Percentiles rank a stretch among this genome's conserved stretches.
Conservation (phyloP, 768 basidiomycete species). For the Suillus subluteus region DNA sequence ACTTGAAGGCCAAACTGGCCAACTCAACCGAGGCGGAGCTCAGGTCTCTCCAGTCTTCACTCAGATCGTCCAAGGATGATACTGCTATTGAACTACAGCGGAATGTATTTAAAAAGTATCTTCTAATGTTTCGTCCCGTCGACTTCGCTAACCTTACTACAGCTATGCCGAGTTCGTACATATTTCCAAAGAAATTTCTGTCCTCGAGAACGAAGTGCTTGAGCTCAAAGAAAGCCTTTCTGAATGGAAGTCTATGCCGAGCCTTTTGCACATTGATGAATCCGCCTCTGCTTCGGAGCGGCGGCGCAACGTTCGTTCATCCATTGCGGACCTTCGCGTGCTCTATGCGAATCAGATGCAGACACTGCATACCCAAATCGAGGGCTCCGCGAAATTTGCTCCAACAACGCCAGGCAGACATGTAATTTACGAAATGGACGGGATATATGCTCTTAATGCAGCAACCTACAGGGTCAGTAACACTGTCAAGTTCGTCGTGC, state of each 20-base stretch:
- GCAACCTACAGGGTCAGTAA: conserved; percentile 95
- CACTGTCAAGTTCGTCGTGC: conserved; percentile 84
- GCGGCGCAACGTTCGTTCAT: conserved; percentile 76
- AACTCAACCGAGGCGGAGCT: conserved; percentile 87
- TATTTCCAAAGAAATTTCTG: conserved; percentile 96
- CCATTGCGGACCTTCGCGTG: conserved; percentile 92
- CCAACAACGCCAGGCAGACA: conserved; percentile 92
- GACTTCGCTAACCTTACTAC: conserved; percentile 18
- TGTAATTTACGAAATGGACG: conserved; percentile 83
- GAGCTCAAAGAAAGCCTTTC: conserved; percentile 93
- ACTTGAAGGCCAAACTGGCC: conserved; percentile 83
- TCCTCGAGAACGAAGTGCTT: conserved; percentile 96
- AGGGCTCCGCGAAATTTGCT: conserved; percentile 94
- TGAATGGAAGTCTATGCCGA: conserved; percentile 97
- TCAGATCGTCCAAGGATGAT: conserved; percentile 69
- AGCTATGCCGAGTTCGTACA: conserved; percentile 97
- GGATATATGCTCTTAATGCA: conserved; percentile 82
- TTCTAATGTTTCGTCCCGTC: not conserved
- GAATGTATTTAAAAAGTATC: conserved; percentile 94
- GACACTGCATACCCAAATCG: conserved; percentile 83
- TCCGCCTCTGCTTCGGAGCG: conserved; percentile 68
- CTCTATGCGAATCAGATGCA: conserved; percentile 97
- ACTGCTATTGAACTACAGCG: conserved; percentile 82
- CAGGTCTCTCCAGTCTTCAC: conserved; percentile 72
- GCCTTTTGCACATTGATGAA: conserved; percentile 88